These are phyloP conservation scores for Acrocalymma vagum DNA, from an alignment of 2,329 filamentous ascomycete species.

Conservation along the genomic window DNA sequence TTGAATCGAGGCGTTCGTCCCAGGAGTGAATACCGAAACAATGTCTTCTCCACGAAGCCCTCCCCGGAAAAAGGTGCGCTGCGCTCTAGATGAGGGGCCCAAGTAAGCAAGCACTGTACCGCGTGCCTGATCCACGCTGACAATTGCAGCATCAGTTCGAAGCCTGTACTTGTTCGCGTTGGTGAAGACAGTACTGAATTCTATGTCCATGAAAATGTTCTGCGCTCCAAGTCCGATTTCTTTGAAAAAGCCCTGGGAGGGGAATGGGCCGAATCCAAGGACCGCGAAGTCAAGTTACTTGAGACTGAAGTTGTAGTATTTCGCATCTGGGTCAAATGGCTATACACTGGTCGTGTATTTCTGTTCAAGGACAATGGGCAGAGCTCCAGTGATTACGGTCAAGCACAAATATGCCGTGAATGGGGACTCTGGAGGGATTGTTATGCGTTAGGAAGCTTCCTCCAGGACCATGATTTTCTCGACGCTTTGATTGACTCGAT, in stretches of 20 bases:
- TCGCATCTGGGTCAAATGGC: constrained; percentile 12
- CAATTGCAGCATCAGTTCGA: constrained; percentile 1
- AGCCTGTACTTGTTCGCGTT: constrained; percentile 1
- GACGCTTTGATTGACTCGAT: constrained; percentile 6
- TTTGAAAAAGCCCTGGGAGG: constrained; percentile 8
- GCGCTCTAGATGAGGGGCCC: constrained; percentile 1
- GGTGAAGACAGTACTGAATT: not conserved
- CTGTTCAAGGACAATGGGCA: not conserved
- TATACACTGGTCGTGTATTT: constrained; percentile 10
- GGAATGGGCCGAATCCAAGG: constrained; percentile 9
- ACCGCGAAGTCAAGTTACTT: constrained; percentile 1
- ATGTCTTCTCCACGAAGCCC: no score
- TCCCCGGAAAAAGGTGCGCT: constrained; percentile 5
- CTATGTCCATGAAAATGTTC: constrained; percentile 8
- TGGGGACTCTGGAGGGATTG: not conserved
- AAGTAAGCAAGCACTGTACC: not conserved
- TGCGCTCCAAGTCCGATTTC: constrained; percentile 5
- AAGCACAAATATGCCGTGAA: no score
- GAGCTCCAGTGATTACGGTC: not conserved
- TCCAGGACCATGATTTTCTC: constrained; percentile 6
- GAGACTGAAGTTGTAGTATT: constrained; percentile 2
- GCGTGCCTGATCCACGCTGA: no score
- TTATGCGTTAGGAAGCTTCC: constrained; percentile 5
- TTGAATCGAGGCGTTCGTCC: no score
- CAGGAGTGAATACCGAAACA: no score